Evolutionary conservation across 345 rosid species (phyloP).

Genomic region (Sonneratia caseolaris): DNA sequence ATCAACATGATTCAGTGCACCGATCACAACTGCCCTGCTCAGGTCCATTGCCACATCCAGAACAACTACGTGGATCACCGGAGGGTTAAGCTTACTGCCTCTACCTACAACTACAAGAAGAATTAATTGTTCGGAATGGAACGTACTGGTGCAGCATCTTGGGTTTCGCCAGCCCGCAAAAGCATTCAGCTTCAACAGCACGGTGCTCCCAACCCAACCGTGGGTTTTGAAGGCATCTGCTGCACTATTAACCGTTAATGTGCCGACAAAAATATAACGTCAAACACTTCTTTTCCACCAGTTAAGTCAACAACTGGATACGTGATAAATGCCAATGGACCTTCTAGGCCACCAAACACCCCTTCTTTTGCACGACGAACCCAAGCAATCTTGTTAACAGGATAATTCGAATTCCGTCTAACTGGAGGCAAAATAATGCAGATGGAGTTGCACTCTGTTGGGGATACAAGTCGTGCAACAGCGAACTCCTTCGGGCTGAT

Average conservation of each 20-base stretch:
- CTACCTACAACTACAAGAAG: constrained; percentile 37
- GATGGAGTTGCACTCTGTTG: constrained; percentile 47
- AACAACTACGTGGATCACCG: constrained; percentile 35
- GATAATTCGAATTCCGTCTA: background rate
- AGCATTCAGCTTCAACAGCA: constrained; percentile 42
- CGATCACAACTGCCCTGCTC: constrained; percentile 46
- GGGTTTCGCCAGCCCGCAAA: constrained; percentile 31
- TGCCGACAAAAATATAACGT: too few relatives aligned
- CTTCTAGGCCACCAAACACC: too few relatives aligned
- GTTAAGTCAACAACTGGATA: background rate
- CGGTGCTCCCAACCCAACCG: constrained; percentile 33
- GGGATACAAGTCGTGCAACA: constrained; percentile 35
- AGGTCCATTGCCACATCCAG: constrained; percentile 54
- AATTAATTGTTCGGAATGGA: constrained; percentile 56
- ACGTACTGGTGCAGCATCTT: constrained; percentile 47
- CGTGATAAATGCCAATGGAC: background rate
- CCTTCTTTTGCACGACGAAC: background rate
- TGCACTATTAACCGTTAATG: background rate
- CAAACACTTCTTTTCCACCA: background rate
- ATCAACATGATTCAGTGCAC: constrained; percentile 39
- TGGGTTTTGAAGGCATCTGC: constrained; percentile 29
- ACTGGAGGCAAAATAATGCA: constrained; percentile 15
- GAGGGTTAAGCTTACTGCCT: constrained; percentile 45
- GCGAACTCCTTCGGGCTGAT: constrained; percentile 24
- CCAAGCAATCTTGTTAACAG: too few relatives aligned